Conservation (phyloP, 2,329 filamentous ascomycete species). For the Epichloe coenophiala region DNA sequence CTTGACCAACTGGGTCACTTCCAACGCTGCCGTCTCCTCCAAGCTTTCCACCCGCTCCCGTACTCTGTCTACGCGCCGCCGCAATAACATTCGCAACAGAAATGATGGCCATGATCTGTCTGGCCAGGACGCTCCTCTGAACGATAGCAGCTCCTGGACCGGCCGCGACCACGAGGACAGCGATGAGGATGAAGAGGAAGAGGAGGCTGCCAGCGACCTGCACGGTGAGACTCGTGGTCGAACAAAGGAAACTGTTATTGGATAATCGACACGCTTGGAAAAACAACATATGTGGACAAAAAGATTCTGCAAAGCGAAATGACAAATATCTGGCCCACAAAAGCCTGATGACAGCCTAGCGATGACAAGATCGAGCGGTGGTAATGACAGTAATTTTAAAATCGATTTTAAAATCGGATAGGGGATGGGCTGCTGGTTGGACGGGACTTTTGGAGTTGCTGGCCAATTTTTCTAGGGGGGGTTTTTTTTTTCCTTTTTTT, state of each 20-base stretch:
- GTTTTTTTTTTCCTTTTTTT: too few relatives aligned
- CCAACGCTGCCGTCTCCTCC: conserved; percentile 76
- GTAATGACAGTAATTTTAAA: conserved; percentile 7
- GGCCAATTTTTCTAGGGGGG: background rate
- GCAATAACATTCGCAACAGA: conserved; percentile 53
- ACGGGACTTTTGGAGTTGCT: conserved; percentile 14
- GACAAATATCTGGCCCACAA: background rate
- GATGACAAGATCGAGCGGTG: background rate
- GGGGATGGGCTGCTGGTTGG: conserved; percentile 8
- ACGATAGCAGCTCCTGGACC: conserved; percentile 76
- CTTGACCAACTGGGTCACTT: conserved; percentile 90
- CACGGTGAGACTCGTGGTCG: conserved; percentile 45
- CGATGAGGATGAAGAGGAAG: conserved; percentile 49
- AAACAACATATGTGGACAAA: background rate
- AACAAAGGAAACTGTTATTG: conserved; percentile 36
- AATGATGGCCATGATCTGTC: conserved; percentile 68
- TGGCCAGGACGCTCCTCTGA: conserved; percentile 64
- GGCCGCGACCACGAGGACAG: conserved; percentile 54
- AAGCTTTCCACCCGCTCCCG: conserved; percentile 80
- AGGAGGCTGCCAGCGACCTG: conserved; percentile 38
- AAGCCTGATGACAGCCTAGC: background rate
- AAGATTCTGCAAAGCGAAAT: background rate
- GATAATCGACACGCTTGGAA: conserved; percentile 16
- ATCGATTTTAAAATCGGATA: background rate
- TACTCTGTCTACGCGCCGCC: conserved; percentile 73